These are phyloP conservation scores for Caryopteris hybrid DNA, from an alignment of 305 asterid species.

Conservation along the genomic window DNA sequence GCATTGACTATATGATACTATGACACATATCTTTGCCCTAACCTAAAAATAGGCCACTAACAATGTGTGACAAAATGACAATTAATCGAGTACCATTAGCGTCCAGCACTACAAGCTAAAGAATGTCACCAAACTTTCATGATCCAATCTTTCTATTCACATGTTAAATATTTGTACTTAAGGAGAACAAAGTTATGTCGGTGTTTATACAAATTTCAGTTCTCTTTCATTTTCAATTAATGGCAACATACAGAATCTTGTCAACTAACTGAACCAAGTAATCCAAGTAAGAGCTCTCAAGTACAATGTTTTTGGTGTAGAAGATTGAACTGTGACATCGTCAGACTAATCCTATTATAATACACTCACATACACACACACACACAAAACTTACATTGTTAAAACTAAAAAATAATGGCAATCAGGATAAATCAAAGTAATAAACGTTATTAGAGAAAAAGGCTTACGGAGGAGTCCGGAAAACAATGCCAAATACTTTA, in stretches of 20 bases:
- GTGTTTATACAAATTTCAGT: background rate
- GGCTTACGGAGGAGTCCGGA: slow-evolving; percentile 95
- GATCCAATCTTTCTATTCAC: background rate
- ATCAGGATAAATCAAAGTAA: background rate
- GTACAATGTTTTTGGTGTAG: background rate
- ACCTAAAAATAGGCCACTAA: no score
- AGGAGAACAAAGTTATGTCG: background rate
- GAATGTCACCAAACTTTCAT: background rate
- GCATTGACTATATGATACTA: no score
- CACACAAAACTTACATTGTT: background rate
- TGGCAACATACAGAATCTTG: background rate
- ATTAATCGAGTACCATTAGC: background rate
- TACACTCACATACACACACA: background rate
- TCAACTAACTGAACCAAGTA: background rate
- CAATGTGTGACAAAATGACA: background rate
- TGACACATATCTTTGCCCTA: no score
- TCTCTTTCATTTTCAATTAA: background rate
- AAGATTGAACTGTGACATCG: background rate
- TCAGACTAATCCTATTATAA: background rate
- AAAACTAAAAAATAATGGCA: background rate
- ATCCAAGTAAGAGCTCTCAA: background rate
- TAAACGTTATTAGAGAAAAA: background rate
- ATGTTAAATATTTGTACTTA: background rate
- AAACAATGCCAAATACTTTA: slow-evolving; percentile 91
- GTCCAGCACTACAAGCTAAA: background rate